Evolutionary conservation across 2,329 filamentous ascomycete genomes (phyloP), one percentile per base, ranked within the genome.

Genomic region (Phoma sp.): DNA sequence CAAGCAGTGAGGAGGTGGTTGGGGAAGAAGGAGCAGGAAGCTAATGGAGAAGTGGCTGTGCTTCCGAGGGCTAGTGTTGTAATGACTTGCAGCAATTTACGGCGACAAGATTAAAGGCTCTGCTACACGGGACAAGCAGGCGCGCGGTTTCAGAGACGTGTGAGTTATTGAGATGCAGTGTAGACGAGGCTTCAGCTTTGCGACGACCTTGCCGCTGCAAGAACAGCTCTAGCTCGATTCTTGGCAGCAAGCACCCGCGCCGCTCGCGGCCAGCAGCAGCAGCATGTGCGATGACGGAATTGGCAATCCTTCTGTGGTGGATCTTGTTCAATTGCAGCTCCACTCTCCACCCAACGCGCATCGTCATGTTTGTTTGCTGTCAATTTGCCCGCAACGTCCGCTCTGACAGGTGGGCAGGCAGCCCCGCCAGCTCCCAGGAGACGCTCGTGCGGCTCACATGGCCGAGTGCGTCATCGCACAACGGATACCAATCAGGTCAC

Each of bases 1-100:
- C 58, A 53, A 53, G 51, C 55, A 49, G 59, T 57, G 57, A 60
- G 66, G 65, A 60, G 65, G 66, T 59, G 60, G 59, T 59, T 60
- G 45, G 56, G 52, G 52, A 57, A 47, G 55, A 58, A 71, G 69
- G 63, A 67, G 66, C 55, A 60, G 51, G 33, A 42, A 25, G 57
- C 53, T 45, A 59, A 61, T 47, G 56, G 49, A 61, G 65, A 58
- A 64, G 61, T 62, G 55, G 54, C 50, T 55, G 46, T 49, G 52
- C 46, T 42, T 59, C 60, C 61, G 56, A 56, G 54, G 53, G 53
- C 51, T 57, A 61, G 53, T 47, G 54, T 52, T 29, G 60, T 59
- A 49, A 60, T 60, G 60, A 50, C 60, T 39, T 56, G 62, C 61
- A 62, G 48, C 28, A 47, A 39, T 37, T 39, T 39, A 21, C 34